Evolutionary conservation across 805 yeast genomes (phyloP).

Genomic region (Danielia oregonensis): DNA sequence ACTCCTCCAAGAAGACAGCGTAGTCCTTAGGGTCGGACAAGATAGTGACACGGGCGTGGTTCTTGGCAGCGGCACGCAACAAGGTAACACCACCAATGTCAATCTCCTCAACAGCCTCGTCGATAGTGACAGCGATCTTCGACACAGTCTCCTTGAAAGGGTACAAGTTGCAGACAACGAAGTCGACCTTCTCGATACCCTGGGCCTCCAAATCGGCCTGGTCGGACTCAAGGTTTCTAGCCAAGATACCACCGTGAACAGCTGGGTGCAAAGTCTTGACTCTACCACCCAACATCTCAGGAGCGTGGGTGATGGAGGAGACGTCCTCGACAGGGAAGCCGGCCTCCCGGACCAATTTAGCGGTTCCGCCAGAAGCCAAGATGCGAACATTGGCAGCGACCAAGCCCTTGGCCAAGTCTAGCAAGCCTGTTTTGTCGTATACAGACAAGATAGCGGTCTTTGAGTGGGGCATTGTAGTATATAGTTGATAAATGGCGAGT

Average conservation of each 20-base stretch:
- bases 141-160: conserved; percentile 98
- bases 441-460: conserved; percentile 96
- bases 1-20: conserved; percentile 79
- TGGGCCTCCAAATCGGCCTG: conserved; percentile 84
- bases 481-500: too few species aligned
- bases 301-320: conserved; percentile 92
- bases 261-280: conserved; percentile 99
- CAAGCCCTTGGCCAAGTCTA: conserved; percentile 95
- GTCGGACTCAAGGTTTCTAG: conserved; percentile 88
- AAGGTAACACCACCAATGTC: conserved; percentile 97
- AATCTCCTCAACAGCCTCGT: conserved; percentile 97
- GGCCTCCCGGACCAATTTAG: conserved; percentile 89
- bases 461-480: conserved; percentile 34
- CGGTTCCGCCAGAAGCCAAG: conserved; percentile 97
- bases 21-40: conserved; percentile 94
- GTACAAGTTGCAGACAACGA: conserved; percentile 94
- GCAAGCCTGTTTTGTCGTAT: conserved; percentile 93
- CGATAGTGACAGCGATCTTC: conserved; percentile 90
- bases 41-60: conserved; percentile 93
- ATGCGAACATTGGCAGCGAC: conserved; percentile 84
- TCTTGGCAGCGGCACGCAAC: conserved; percentile 97
- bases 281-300: conserved; percentile 98
- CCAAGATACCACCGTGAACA: conserved; percentile 96
- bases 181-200: conserved; percentile 93
- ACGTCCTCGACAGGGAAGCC: conserved; percentile 98